phyloP scores from a whole-genome alignment of 257 asterid genomes.

The Osmanthus fragrans region DNA sequence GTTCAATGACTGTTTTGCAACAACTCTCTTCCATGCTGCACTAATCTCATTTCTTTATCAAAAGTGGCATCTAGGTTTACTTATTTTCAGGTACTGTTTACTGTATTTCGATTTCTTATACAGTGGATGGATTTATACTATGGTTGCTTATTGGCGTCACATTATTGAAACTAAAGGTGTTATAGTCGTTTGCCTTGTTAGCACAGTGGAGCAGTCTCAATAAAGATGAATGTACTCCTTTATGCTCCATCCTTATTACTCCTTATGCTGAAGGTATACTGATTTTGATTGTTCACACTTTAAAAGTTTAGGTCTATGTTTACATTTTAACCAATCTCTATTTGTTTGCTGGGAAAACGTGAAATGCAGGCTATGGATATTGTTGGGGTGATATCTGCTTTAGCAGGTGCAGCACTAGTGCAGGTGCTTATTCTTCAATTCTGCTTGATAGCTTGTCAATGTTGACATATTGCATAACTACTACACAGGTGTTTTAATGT shows the following conservation, averaged over 20 bases:
- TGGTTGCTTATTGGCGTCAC: slow-evolving; percentile 21
- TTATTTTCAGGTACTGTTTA: slow-evolving; percentile 77
- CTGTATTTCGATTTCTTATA: not conserved
- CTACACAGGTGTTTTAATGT: not conserved
- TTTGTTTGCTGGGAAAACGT: slow-evolving; percentile 24
- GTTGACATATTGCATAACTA: slow-evolving; percentile 5
- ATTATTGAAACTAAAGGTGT: slow-evolving; percentile 42
- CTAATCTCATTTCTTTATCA: slow-evolving; percentile 69
- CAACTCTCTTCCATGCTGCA: slow-evolving; percentile 79
- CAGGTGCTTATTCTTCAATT: slow-evolving; percentile 60
- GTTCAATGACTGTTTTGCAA: slow-evolving; percentile 97
- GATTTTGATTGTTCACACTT: slow-evolving; percentile 11
- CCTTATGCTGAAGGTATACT: slow-evolving; percentile 76
- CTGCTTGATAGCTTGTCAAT: slow-evolving; percentile 9
- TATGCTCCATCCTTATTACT: slow-evolving; percentile 77
- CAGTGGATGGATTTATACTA: slow-evolving; percentile 13
- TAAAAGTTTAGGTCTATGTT: slow-evolving; percentile 1
- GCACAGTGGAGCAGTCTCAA: slow-evolving; percentile 92
- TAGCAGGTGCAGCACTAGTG: slow-evolving; percentile 88
- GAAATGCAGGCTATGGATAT: slow-evolving; percentile 79
- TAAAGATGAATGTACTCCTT: slow-evolving; percentile 95
- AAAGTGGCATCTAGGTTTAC: slow-evolving; percentile 91
- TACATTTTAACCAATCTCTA: slow-evolving; percentile 14
- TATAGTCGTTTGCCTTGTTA: slow-evolving; percentile 50
- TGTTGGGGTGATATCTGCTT: slow-evolving; percentile 83